These are phyloP conservation scores for Ascochyta viciae-villosae DNA, from an alignment of 2,329 filamentous ascomycete genomes.

Conservation along the genomic window DNA sequence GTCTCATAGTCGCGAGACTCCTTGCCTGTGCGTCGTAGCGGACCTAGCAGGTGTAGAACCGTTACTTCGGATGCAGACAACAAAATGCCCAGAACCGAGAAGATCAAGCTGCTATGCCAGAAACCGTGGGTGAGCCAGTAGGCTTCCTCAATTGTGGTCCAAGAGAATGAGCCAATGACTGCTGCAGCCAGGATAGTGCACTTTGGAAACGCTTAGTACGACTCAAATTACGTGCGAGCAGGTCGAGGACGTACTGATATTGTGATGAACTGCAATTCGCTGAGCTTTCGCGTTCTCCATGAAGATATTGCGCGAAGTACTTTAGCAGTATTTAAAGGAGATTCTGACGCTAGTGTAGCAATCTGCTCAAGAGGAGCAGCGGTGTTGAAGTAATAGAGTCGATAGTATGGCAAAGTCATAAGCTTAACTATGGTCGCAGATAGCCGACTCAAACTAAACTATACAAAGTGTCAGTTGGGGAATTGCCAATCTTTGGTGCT, in stretches of 20 bases:
- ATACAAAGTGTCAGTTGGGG: too few relatives aligned
- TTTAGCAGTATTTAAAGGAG: too few relatives aligned
- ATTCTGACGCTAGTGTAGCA: conserved; percentile 5
- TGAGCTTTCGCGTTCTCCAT: conserved; percentile 20
- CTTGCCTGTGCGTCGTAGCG: too few relatives aligned
- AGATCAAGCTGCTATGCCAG: conserved; percentile 21
- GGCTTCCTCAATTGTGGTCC: conserved; percentile 20
- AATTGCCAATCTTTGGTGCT: too few relatives aligned
- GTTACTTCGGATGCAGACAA: conserved; percentile 16
- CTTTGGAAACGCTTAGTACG: background rate
- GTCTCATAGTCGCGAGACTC: too few relatives aligned
- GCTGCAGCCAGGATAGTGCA: conserved; percentile 22
- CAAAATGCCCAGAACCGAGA: conserved; percentile 20
- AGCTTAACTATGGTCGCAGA: too few relatives aligned
- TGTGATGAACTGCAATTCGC: conserved; percentile 23
- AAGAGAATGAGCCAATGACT: conserved; percentile 22
- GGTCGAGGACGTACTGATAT: conserved; percentile 13
- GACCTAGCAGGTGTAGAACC: background rate
- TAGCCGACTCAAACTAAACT: too few relatives aligned
- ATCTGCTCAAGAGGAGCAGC: conserved; percentile 15
- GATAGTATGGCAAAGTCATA: conserved; percentile 30
- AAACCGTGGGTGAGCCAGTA: conserved; percentile 23
- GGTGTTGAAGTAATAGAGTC: conserved; percentile 23
- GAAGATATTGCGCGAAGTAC: background rate
- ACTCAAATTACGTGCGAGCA: background rate